Evolutionary conservation across 2,329 filamentous ascomycete species (phyloP), one percentile per base, ranked within the genome.

Genomic region (Pyrenochaeta sp.): DNA sequence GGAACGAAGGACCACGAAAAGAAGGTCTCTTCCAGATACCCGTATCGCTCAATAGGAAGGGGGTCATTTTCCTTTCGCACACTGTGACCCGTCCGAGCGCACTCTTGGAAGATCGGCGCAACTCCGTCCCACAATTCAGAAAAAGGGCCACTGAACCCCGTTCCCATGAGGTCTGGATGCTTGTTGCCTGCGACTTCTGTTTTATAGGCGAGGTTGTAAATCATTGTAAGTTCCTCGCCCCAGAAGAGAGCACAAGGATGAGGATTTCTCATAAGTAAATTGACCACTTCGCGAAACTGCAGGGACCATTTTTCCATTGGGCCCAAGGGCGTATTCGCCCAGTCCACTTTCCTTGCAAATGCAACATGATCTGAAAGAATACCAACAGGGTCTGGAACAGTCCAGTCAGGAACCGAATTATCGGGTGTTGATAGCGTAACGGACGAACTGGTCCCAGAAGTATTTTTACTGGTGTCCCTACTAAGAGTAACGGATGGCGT

Each of bases 241-340:
- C 82, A 21, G 83, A 86, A 67, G 3, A 74, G 37, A 7, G 69
- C 63, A 12, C 51, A 51, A n/a, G 72, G 72, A 30, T 63, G 63
- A 0, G 71, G 67, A 45, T 70, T 69, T 12, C 64, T 60, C 62
- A 74, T 71, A 9, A 75, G 41, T 3, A 75, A 33, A 44, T 73
- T 73, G 9, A 58, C 59, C 12, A 73, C 48, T 30, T 82, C 78
- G 30, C 81, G 79, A 18, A 85, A 76, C 18, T 78, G 73, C 4
- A 72, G 45, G n/a, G 79, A 74, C 82, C 83, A 85, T 45, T 64
- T 66, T 2, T 72, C 58, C 67, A 84, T 77, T 1, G 78, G 76
- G 0, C 83, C 83, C 1, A 84, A 66, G 2, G 78, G 75, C 1
- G 81, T 83, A 11, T 66, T 65, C 3, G 71, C 70, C 82, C 82